Evolutionary conservation across 495 filamentous ascomycete genomes (phyloP), one percentile per base, ranked within the genome.

Genomic region (Ramalina intermedia): DNA sequence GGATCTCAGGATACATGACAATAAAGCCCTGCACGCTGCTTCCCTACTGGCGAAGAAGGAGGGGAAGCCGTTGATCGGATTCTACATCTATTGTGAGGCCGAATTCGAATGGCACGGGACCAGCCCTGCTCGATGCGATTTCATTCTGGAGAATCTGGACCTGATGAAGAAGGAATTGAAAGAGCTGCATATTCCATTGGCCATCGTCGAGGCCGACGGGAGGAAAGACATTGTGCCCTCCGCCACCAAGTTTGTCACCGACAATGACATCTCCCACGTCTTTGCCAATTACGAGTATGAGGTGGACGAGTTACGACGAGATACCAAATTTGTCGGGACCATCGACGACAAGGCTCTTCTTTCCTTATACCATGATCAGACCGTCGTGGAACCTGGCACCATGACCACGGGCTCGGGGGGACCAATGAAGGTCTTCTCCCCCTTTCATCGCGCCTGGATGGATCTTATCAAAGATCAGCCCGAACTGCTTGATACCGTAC

Each of bases 241-340:
- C 5, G 49, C 68, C 6, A 43, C 61, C 40, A 48, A 66, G n/a
- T 71, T 71, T 33, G 29, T 66, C 6, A 58, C 58, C 35, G 56
- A 66, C 18, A 58, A 71, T 33, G 53, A 60, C 13, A 50, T 65
- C 6, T 61, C 58, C 1, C 81, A 85, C 51, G 36, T 87, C 7
- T 87, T 73, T 51, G 74, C 78, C 17, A 84, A 86, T 51, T 71
- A 81, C 36, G 84, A 88, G 56, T 87, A 87, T 58, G 84, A 88
- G 60, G 80, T 85, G 9, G 84, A 88, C 55, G 84, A 88, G 63
- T 58, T 87, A 27, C 63, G 81, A 46, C 51, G 68, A 4, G 68
- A 71, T 18, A 61, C 64, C 48, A 59, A 61, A 29, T 49, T 69
- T 5, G 52, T 66, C 3, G 51, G 62, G 35, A 48, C 56, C 0